These are phyloP conservation scores for Zygotorulaspora sp. DNA, from an alignment of 805 yeast genomes.

Conservation along the genomic window DNA sequence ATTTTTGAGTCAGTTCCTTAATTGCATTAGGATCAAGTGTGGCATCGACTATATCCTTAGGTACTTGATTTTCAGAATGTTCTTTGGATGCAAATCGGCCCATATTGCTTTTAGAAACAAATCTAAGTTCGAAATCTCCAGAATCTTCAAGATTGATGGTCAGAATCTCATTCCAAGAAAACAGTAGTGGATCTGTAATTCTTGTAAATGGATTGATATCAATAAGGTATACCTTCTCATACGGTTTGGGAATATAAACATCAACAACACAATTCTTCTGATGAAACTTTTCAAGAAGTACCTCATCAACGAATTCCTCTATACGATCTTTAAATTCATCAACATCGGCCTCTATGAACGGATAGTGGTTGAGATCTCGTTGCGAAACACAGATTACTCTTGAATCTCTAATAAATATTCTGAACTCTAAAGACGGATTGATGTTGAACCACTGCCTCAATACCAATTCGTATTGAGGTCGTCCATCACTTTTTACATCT, in stretches of 20 bases:
- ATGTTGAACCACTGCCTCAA: conserved; percentile 77
- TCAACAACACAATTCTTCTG: conserved; percentile 66
- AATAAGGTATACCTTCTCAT: conserved; percentile 57
- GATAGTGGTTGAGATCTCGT: conserved; percentile 80
- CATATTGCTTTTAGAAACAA: conserved; percentile 63
- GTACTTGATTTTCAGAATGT: conserved; percentile 87
- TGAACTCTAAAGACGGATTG: conserved; percentile 87
- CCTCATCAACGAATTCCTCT: conserved; percentile 50
- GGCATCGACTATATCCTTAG: conserved; percentile 86
- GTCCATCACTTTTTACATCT: conserved; percentile 31
- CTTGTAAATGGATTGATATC: conserved; percentile 86
- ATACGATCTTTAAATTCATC: conserved; percentile 46
- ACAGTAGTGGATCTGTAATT: conserved; percentile 72
- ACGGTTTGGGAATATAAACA: conserved; percentile 76
- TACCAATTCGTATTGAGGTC: conserved; percentile 56
- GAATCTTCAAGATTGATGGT: conserved; percentile 18
- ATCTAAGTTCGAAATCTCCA: conserved; percentile 50
- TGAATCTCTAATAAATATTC: conserved; percentile 70
- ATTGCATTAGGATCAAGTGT: conserved; percentile 62
- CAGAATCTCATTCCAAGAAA: conserved; percentile 77
- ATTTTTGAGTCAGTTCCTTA: conserved; percentile 60
- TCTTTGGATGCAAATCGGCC: conserved; percentile 77
- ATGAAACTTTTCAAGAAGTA: conserved; percentile 46
- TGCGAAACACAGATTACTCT: conserved; percentile 72
- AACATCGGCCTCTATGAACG: conserved; percentile 54